A percentile compares a stretch with the other conserved stretches of the same genome.
These are phyloP conservation scores for Pugionium cornutum DNA, from an alignment of 345 rosid genomes.

Conservation along the genomic window DNA sequence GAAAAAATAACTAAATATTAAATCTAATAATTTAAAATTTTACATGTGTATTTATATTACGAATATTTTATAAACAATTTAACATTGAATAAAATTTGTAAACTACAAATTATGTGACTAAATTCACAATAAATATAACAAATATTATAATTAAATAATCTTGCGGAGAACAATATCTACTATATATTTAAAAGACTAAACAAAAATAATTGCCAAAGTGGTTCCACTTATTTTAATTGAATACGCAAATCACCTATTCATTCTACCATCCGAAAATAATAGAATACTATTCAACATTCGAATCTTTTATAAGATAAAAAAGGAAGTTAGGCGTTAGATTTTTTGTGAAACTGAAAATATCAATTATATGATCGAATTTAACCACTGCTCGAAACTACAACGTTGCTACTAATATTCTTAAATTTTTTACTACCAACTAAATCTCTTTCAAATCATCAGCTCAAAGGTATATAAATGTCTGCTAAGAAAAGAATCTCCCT, in stretches of 20 bases:
- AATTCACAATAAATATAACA: too few relatives aligned
- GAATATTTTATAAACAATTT: too few relatives aligned
- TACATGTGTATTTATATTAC: too few relatives aligned
- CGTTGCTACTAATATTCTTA: conserved; percentile 19
- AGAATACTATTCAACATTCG: conserved; percentile 9
- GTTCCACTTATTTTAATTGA: not conserved
- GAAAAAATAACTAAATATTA: too few relatives aligned
- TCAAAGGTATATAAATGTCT: conserved; percentile 28
- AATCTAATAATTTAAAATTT: too few relatives aligned
- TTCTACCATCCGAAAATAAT: conserved; percentile 1
- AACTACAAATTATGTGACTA: too few relatives aligned
- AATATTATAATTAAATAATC: too few relatives aligned
- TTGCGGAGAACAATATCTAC: too few relatives aligned
- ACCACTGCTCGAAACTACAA: conserved; percentile 29
- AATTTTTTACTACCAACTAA: conserved; percentile 24
- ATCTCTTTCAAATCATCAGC: conserved; percentile 35
- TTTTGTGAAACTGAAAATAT: conserved; percentile 14
- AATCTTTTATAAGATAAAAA: not conserved
- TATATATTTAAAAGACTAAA: too few relatives aligned
- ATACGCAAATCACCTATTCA: conserved; percentile 20
- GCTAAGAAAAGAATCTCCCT: conserved; percentile 40
- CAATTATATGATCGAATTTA: conserved; percentile 14
- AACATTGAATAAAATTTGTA: too few relatives aligned
- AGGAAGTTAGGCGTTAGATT: conserved; percentile 22
- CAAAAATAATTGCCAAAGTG: too few relatives aligned